Evolutionary conservation across 345 rosid genomes (phyloP), one percentile per base, ranked within the genome.

Genomic region (Eucalyptus marginata): DNA sequence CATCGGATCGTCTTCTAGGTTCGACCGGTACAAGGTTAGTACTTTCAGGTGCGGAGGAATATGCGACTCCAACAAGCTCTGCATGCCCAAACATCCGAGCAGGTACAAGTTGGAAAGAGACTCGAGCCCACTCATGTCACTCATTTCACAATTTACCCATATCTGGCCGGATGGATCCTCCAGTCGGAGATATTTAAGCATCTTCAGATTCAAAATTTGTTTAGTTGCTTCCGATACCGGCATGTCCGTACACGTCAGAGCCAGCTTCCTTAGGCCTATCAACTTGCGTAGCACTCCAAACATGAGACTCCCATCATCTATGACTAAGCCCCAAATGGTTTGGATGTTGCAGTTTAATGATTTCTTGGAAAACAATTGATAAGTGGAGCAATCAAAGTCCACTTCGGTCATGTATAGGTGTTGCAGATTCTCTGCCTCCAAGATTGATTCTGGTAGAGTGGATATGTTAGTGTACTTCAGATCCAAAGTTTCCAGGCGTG

Each of bases 11-110:
- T 50, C 13, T 15, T 16, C 2, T 46, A 91, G 88, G 15, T 46
- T 6, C 27, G 92, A 88, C 89, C 90, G 49, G 17, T 93, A 90
- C 89, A 93, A 80, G 46, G 94, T 91, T 12, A 92, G 89, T 16
- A 90, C 51, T 87, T 49, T 86, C 20, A 93, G 92, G 27, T 52
- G n/a, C 83, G 14, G 33, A 5, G 93, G 94, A 59, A 91, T 86
- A 44, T 33, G 25, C 33, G 9, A 29, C 56, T 52, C 56, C 56
- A 4, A 22, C 46, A 40, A 46, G 10, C 49, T 46, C 47, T 10
- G 10, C 47, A 7, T 46, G 3, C 10, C 47, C 47, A 7, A 46
- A 46, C 8, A 1, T 8, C 47, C 47, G 8, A 8, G 47, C 47
- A 46, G 47, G 47, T 46, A 9, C 47, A 46, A 46, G 47, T 9